Percentiles rank a stretch among this genome's conserved stretches.
Evolutionary conservation across 352 stramenopile genomes (phyloP).

Genomic region (Peronosclerospora sorghi): DNA sequence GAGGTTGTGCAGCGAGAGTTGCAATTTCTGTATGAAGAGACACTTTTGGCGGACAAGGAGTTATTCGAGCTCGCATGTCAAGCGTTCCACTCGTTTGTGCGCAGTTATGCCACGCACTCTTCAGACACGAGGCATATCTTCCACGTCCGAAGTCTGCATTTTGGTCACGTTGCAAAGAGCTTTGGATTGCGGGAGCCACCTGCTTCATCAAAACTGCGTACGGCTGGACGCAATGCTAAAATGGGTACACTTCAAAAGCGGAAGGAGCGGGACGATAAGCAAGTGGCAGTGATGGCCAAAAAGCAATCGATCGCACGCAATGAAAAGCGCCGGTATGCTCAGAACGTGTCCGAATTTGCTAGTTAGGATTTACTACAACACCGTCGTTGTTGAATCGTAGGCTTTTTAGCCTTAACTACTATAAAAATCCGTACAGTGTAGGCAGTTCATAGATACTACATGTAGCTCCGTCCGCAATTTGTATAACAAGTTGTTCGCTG

Average conservation of each 20-base stretch:
- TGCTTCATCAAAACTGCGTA: conserved; percentile 67
- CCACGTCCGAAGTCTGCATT: conserved; percentile 87
- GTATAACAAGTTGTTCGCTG: no score
- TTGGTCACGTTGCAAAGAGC: conserved; percentile 90
- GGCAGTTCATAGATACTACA: no score
- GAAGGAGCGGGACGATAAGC: conserved; percentile 70
- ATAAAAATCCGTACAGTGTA: no score
- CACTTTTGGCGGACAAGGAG: conserved; percentile 67
- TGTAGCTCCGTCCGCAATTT: no score
- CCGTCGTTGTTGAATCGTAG: no score
- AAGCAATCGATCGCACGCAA: conserved; percentile 51
- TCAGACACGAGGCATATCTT: conserved; percentile 88
- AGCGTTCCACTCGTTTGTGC: conserved; percentile 88
- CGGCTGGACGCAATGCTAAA: conserved; percentile 64
- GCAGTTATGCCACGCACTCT: conserved; percentile 88
- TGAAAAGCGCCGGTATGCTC: conserved; percentile 52
- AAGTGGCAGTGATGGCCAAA: conserved; percentile 34
- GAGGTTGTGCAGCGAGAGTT: conserved; percentile 73
- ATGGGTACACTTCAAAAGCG: conserved; percentile 75
- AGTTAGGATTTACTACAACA: no score
- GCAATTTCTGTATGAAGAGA: conserved; percentile 79
- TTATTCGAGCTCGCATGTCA: conserved; percentile 79
- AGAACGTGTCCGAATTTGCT: conserved; percentile 73
- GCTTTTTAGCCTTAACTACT: no score
- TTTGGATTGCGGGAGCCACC: conserved; percentile 84